Evolutionary conservation across 2,329 filamentous ascomycete genomes (phyloP).

Genomic region (Trichoderma sp.): DNA sequence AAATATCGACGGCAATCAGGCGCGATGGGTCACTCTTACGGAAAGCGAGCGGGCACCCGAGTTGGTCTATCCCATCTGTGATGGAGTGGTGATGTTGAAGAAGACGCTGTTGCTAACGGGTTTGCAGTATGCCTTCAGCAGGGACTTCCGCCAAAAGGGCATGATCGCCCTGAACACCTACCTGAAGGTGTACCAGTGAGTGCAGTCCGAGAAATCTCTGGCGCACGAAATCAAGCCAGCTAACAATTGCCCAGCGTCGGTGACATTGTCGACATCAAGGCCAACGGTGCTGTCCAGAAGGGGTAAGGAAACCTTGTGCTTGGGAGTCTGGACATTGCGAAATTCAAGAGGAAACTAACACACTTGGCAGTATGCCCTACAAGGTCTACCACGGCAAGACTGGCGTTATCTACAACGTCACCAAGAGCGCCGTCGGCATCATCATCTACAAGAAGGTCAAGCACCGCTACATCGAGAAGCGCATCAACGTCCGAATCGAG

Average conservation of each 20-base stretch:
- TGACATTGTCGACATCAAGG: constrained; percentile 98
- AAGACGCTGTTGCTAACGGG: constrained; percentile 29
- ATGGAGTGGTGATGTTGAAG: neutral
- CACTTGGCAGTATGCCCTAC: constrained; percentile 77
- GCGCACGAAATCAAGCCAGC: constrained; percentile 26
- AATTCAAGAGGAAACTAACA: constrained; percentile 1
- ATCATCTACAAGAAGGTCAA: constrained; percentile 99
- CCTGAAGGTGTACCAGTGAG: constrained; percentile 83
- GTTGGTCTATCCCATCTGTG: constrained; percentile 50
- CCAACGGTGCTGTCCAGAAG: constrained; percentile 98
- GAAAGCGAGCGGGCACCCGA: constrained; percentile 83
- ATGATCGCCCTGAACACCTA: constrained; percentile 93
- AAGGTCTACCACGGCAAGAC: constrained; percentile 99
- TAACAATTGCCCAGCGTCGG: constrained; percentile 69
- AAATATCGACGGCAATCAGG: constrained; percentile 45
- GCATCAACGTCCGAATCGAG: constrained; percentile 98
- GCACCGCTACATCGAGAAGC: constrained; percentile 99
- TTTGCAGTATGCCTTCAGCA: constrained; percentile 80
- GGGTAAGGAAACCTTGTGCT: constrained; percentile 59
- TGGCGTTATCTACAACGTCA: constrained; percentile 97
- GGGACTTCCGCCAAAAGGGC: constrained; percentile 93
- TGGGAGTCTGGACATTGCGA: constrained; percentile 7
- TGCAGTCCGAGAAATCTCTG: constrained; percentile 18
- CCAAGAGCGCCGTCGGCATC: constrained; percentile 94
- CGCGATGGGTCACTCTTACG: constrained; percentile 83